Evolutionary conservation across 192 early-diverging fungal genomes (phyloP), one percentile per base, ranked within the genome.

Genomic region (Podila clonocystis): DNA sequence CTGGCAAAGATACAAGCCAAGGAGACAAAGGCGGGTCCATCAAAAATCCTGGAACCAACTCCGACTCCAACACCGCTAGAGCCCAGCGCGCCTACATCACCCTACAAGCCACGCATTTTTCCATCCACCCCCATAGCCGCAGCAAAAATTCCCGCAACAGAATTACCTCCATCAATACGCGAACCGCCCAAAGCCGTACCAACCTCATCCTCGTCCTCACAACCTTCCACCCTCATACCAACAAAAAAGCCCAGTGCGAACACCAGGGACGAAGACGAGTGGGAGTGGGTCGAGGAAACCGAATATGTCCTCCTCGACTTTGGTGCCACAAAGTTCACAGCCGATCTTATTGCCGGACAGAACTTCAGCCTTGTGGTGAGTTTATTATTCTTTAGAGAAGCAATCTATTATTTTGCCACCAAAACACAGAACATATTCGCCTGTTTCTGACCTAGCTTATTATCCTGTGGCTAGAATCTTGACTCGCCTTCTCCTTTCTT

Each of bases 271-370:
- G 50, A 48, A 11, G 68, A 78, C 30, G 76, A 79, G 50, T 79
- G 65, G 65, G 76, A 79, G 62, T 79, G 76, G 76, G 76, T 79
- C 19, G 76, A 79, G 26, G 76, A 79, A 41, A 67, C 76, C 62
- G 76, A 79, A 19, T 72, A 79, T 41, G 57, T 79, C 9, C 24
- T 79, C 29, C 48, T 79, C 9, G 76, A 79, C 65, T 79, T 79
- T 72, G 76, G 76, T 50, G 63, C 58, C 59, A 17, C 70, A 19
- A 59, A 45, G 5, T 20, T 50, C n/a, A 61, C 65, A 36, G 65
- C 58, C 22, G 55, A 67, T 19, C 65, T 72, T 26, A 79, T 79
- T 52, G 65, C 17, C 58, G n/a, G 4, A 9, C 26, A 20, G 69
- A 70, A 62, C 20, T 79, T 67, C 20, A 79, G 60, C 50, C 52